Evolutionary conservation across 805 yeast species (phyloP).

Genomic region (Tetrapisispora arboricola): DNA sequence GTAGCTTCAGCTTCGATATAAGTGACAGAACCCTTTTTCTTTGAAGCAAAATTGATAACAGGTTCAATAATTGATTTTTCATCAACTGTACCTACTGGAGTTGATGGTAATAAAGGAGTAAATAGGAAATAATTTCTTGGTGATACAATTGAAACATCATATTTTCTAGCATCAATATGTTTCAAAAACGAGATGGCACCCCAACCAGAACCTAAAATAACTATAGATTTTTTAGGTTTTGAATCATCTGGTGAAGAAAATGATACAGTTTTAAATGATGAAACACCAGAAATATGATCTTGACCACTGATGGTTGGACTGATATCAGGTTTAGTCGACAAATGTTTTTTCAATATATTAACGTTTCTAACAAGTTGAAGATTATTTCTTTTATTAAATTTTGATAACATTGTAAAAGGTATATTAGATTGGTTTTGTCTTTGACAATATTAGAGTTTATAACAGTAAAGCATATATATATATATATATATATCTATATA

Average conservation of each 20-base stretch:
- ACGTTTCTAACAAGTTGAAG: too few relatives aligned
- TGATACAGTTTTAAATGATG: slow-evolving; percentile 31
- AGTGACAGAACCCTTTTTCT: slow-evolving; percentile 62
- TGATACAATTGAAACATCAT: slow-evolving; percentile 80
- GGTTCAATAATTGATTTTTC: slow-evolving; percentile 94
- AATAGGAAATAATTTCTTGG: slow-evolving; percentile 91
- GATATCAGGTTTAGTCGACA: background rate
- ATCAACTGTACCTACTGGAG: slow-evolving; percentile 84
- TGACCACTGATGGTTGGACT: background rate
- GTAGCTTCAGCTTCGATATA: slow-evolving; percentile 90
- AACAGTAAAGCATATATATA: too few relatives aligned
- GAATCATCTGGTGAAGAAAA: background rate
- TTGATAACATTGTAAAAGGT: too few relatives aligned
- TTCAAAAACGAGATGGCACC: slow-evolving; percentile 82
- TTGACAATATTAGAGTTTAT: too few relatives aligned
- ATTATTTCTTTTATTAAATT: background rate
- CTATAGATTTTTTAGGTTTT: slow-evolving; percentile 36
- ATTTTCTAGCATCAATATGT: slow-evolving; percentile 74
- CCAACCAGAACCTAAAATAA: slow-evolving; percentile 86
- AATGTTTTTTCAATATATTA: background rate
- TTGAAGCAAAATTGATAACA: slow-evolving; percentile 75
- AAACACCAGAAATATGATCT: slow-evolving; percentile 19
- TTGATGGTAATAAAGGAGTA: slow-evolving; percentile 87
- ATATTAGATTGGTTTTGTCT: too few relatives aligned
- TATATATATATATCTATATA: too few relatives aligned